These are phyloP conservation scores for Phytophthora melonis DNA, from an alignment of 352 stramenopile genomes.

Conservation along the genomic window DNA sequence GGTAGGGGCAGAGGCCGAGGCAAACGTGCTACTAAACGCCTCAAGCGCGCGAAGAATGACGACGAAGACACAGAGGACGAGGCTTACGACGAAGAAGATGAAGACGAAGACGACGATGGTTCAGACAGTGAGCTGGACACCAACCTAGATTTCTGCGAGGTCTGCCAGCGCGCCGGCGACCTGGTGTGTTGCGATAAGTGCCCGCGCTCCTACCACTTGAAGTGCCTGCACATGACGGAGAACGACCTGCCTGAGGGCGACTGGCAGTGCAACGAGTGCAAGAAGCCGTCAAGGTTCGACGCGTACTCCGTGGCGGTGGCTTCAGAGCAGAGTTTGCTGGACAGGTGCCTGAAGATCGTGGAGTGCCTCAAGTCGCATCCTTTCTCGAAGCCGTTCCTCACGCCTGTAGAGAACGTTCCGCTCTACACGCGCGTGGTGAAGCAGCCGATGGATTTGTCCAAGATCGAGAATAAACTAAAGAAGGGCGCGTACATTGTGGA, in stretches of 20 bases:
- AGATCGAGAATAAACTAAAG: constrained; percentile 72
- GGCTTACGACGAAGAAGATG: constrained; percentile 14
- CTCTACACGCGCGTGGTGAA: constrained; percentile 82
- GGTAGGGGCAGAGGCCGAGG: neutral
- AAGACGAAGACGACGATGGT: constrained; percentile 28
- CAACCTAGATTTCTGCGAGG: constrained; percentile 87
- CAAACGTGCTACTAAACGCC: constrained; percentile 27
- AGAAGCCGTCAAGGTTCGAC: constrained; percentile 76
- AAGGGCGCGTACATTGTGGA: constrained; percentile 65
- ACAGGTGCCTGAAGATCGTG: constrained; percentile 79
- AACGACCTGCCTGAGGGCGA: constrained; percentile 81
- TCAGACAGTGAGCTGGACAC: constrained; percentile 75
- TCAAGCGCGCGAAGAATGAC: constrained; percentile 21
- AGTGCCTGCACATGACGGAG: constrained; percentile 82
- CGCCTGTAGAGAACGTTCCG: constrained; percentile 77
- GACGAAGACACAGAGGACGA: constrained; percentile 36
- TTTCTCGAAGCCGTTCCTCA: constrained; percentile 85
- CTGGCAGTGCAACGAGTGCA: constrained; percentile 84
- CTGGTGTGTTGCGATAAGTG: constrained; percentile 93
- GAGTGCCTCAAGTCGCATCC: constrained; percentile 75
- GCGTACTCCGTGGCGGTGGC: constrained; percentile 56
- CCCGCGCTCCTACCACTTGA: constrained; percentile 91
- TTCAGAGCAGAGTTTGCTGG: constrained; percentile 56
- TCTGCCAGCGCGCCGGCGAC: constrained; percentile 86
- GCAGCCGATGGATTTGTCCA: constrained; percentile 86